phyloP scores from a whole-genome alignment of 805 yeast species.

The Saccharomycopsis sp. region DNA sequence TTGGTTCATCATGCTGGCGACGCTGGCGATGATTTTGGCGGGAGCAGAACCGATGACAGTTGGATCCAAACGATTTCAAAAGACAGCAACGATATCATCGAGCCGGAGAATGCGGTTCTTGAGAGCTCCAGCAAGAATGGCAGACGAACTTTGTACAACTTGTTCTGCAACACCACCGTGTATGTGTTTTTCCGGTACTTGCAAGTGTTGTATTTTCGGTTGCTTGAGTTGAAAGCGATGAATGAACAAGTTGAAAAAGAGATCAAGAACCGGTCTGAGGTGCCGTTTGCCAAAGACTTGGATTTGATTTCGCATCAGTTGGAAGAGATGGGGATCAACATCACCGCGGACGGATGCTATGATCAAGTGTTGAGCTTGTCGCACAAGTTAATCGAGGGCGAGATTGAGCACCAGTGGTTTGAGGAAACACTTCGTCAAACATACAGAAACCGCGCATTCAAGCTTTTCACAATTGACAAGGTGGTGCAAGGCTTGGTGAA shows the following conservation, averaged over 20 bases:
- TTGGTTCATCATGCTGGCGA: too few relatives aligned
- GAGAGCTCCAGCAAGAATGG: slow-evolving; percentile 24
- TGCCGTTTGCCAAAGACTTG: slow-evolving; percentile 64
- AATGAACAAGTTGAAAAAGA: slow-evolving; percentile 48
- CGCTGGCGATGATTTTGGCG: too few relatives aligned
- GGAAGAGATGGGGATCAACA: slow-evolving; percentile 55
- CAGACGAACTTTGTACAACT: slow-evolving; percentile 36
- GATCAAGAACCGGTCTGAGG: slow-evolving; percentile 40
- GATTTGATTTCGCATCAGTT: slow-evolving; percentile 59
- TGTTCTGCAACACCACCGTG: slow-evolving; percentile 67
- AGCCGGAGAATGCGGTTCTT: slow-evolving; percentile 22
- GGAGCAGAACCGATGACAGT: slow-evolving; percentile 39
- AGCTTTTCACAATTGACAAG: slow-evolving; percentile 71
- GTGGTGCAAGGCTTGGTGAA: slow-evolving; percentile 63
- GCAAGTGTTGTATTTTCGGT: slow-evolving; percentile 56
- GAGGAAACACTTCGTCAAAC: slow-evolving; percentile 78
- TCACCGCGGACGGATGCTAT: slow-evolving; percentile 34
- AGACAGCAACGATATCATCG: slow-evolving; percentile 26
- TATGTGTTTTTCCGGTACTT: slow-evolving; percentile 70
- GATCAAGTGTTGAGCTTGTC: slow-evolving; percentile 56
- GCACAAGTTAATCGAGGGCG: slow-evolving; percentile 63
- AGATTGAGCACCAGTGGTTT: slow-evolving; percentile 71
- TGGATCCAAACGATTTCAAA: slow-evolving; percentile 35
- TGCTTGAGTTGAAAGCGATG: slow-evolving; percentile 53
- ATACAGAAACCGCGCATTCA: slow-evolving; percentile 69